Percentiles rank a stretch among this genome's conserved stretches.
Evolutionary conservation across 2,329 filamentous ascomycete genomes (phyloP).

Genomic region (Metarhizium anisopliae): DNA sequence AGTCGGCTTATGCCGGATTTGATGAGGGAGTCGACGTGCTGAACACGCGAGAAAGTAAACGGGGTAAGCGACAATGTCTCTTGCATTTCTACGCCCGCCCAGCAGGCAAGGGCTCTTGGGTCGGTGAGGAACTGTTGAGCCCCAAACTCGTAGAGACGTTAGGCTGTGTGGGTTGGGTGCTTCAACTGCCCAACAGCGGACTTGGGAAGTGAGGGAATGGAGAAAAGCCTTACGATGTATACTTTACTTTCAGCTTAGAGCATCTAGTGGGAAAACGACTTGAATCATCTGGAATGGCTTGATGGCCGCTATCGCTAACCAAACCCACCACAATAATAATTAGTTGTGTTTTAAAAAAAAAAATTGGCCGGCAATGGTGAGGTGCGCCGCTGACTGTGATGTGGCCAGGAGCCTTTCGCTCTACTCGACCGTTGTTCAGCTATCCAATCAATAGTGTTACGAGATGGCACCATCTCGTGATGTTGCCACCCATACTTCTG

Average conservation of each 20-base stretch:
- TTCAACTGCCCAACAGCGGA: background rate
- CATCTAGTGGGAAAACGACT: background rate
- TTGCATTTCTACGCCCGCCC: constrained; percentile 4
- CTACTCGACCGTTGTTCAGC: background rate
- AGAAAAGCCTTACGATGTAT: background rate
- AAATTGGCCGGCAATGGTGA: background rate
- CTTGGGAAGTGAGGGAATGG: background rate
- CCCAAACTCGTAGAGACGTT: background rate
- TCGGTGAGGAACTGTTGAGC: background rate
- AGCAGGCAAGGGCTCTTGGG: constrained; percentile 2
- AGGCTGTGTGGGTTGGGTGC: background rate
- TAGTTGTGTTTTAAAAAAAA: background rate
- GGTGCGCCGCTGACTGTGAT: background rate
- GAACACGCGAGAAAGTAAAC: background rate
- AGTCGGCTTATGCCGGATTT: constrained; percentile 3
- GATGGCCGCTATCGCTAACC: background rate
- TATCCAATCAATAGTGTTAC: background rate
- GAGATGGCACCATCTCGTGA: background rate
- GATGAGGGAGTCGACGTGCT: constrained; percentile 3
- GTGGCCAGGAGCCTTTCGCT: background rate
- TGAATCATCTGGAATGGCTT: background rate
- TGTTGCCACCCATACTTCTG: background rate
- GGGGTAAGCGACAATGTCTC: constrained; percentile 2
- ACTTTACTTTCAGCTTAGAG: background rate
- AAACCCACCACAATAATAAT: background rate